phyloP scores from a whole-genome alignment of 164 flowering plant genomes.

The Umbilicus rupestris region DNA sequence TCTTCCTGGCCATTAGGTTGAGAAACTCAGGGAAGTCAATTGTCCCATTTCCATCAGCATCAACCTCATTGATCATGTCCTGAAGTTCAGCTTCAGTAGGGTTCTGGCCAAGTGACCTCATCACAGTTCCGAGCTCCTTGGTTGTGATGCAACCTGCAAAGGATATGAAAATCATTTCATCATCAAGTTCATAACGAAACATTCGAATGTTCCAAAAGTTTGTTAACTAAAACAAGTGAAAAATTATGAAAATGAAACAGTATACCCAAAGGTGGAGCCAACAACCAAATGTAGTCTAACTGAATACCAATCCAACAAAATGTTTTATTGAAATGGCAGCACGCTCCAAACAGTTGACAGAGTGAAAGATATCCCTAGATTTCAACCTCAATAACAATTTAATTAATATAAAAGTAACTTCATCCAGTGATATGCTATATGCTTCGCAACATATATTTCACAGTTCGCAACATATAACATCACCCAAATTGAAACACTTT shows the following conservation, averaged over 20 bases:
- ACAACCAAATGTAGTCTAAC: background rate
- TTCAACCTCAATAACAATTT: background rate
- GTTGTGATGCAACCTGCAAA: constrained; percentile 1
- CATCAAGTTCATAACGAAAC: background rate
- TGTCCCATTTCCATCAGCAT: constrained; percentile 3
- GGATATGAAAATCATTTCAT: background rate
- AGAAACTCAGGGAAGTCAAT: constrained; percentile 4
- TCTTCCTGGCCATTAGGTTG: constrained; percentile 3
- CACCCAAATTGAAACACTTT: background rate
- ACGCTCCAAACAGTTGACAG: background rate
- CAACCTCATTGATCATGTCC: constrained; percentile 5
- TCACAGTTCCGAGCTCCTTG: constrained; percentile 2
- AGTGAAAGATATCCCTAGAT: background rate
- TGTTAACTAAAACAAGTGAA: background rate
- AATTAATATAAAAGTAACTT: background rate
- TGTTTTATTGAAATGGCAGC: background rate
- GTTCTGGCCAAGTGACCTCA: constrained; percentile 6
- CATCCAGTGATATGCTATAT: background rate
- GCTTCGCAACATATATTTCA: background rate
- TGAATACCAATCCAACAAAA: background rate
- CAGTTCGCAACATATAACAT: too few species aligned
- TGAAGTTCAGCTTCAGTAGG: constrained; percentile 5
- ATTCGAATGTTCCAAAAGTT: background rate
- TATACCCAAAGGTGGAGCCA: background rate
- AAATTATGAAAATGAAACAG: background rate